Evolutionary conservation across 495 filamentous ascomycete species (phyloP).

Genomic region (Rusavskia elegans): DNA sequence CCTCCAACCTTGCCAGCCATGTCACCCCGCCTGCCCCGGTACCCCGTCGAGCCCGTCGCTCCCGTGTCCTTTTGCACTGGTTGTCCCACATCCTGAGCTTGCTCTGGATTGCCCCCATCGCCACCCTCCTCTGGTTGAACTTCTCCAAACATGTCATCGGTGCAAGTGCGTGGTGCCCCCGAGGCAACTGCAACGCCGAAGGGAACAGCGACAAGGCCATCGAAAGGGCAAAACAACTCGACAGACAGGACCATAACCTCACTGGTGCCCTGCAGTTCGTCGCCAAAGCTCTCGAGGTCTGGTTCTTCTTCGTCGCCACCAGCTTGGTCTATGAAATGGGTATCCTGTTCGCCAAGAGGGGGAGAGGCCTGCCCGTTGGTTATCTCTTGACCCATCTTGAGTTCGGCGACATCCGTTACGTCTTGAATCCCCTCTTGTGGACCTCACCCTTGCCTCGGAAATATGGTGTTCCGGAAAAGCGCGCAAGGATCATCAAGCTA

Average conservation of each 20-base stretch:
- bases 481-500: conserved; percentile 1
- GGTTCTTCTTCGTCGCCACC: conserved; percentile 16
- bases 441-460: conserved; percentile 7
- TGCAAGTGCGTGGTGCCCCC: conserved; percentile 12
- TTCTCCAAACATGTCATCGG: conserved; percentile 11
- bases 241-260: conserved; percentile 11
- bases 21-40: background rate
- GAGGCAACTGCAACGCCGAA: conserved; percentile 5
- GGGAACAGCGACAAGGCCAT: background rate
- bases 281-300: conserved; percentile 15
- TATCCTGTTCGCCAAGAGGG: conserved; percentile 10
- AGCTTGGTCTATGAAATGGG: conserved; percentile 13
- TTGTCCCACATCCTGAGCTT: conserved; percentile 8
- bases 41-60: background rate
- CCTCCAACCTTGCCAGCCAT: background rate
- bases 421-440: conserved; percentile 12
- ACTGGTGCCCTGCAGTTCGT: conserved; percentile 16
- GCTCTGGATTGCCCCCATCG: conserved; percentile 14
- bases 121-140: conserved; percentile 12
- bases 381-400: conserved; percentile 14
- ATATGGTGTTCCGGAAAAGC: background rate
- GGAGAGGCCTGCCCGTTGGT: conserved; percentile 12
- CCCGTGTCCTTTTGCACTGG: background rate
- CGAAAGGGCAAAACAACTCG: conserved; percentile 4
- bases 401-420: conserved; percentile 11